These are phyloP conservation scores for Fusarium buxicola DNA, from an alignment of 2,329 filamentous ascomycete genomes.

Conservation along the genomic window DNA sequence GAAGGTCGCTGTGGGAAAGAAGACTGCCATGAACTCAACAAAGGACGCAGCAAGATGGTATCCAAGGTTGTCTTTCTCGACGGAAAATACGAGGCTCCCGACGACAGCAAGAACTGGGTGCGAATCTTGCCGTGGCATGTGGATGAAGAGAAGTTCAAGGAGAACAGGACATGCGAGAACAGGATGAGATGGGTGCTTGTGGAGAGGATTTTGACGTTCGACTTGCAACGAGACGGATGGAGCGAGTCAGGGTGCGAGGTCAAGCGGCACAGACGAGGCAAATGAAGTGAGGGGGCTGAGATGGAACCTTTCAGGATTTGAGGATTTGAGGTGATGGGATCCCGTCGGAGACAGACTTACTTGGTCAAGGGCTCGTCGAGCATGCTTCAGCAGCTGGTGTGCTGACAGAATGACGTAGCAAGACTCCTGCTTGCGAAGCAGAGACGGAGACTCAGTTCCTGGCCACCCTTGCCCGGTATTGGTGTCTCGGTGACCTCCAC, in stretches of 20 bases:
- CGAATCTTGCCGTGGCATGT: conserved; percentile 50
- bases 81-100: conserved; percentile 46
- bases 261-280: conserved; percentile 25
- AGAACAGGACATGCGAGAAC: conserved; percentile 47
- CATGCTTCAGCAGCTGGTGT: not conserved
- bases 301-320: not conserved
- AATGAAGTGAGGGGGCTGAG: conserved; percentile 2
- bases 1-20: conserved; percentile 52
- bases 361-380: not conserved
- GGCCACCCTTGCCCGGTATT: not conserved
- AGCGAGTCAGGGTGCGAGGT: conserved; percentile 45
- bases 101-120: conserved; percentile 47
- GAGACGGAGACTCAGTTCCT: not conserved
- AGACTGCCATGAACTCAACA: conserved; percentile 52
- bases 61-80: conserved; percentile 54
- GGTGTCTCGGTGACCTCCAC: not conserved
- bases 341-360: not conserved
- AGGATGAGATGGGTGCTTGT: conserved; percentile 54
- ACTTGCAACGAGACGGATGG: conserved; percentile 51
- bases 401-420: conserved; percentile 7
- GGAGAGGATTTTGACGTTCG: conserved; percentile 54
- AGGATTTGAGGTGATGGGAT: not conserved
- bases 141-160: conserved; percentile 42
- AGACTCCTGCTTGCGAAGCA: not conserved
- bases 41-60: conserved; percentile 51